Percentiles rank a stretch among this genome's conserved stretches.
Conservation (phyloP, 2,329 filamentous ascomycete species). For the Cladosporium sp. region DNA sequence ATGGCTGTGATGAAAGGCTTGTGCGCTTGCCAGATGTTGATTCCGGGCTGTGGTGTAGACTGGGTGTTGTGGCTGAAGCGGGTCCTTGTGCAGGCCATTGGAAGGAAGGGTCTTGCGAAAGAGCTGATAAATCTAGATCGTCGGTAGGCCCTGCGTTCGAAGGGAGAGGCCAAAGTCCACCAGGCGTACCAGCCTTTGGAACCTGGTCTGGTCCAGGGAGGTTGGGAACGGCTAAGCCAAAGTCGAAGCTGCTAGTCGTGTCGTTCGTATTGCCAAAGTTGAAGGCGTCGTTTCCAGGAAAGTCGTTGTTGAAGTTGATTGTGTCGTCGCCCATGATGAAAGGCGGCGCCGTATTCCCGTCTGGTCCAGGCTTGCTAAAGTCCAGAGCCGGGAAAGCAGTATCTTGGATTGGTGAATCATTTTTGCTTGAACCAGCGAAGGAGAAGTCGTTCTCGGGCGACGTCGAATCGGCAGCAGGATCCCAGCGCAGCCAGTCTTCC, state of each 20-base stretch:
- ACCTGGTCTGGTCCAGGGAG: constrained; percentile 13
- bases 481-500: constrained; percentile 48
- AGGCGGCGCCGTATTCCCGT: constrained; percentile 27
- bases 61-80: constrained; percentile 18
- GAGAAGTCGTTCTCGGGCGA: constrained; percentile 31
- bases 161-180: constrained; percentile 22
- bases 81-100: constrained; percentile 12
- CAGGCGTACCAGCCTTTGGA: constrained; percentile 24
- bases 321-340: constrained; percentile 31
- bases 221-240: constrained; percentile 21
- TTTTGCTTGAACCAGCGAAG: constrained; percentile 31
- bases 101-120: constrained; percentile 15
- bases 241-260: constrained; percentile 25
- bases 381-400: constrained; percentile 22
- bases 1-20: constrained; percentile 27
- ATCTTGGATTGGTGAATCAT: constrained; percentile 33
- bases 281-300: constrained; percentile 23
- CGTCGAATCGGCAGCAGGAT: constrained; percentile 35
- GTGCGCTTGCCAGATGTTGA: constrained; percentile 25
- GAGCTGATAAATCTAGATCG: constrained; percentile 19
- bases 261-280: constrained; percentile 25
- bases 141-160: constrained; percentile 17
- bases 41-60: constrained; percentile 28
- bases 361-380: constrained; percentile 20
- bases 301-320: constrained; percentile 22